Conservation (phyloP, 2,329 filamentous ascomycete species). For the Epichloe gansuensis region DNA sequence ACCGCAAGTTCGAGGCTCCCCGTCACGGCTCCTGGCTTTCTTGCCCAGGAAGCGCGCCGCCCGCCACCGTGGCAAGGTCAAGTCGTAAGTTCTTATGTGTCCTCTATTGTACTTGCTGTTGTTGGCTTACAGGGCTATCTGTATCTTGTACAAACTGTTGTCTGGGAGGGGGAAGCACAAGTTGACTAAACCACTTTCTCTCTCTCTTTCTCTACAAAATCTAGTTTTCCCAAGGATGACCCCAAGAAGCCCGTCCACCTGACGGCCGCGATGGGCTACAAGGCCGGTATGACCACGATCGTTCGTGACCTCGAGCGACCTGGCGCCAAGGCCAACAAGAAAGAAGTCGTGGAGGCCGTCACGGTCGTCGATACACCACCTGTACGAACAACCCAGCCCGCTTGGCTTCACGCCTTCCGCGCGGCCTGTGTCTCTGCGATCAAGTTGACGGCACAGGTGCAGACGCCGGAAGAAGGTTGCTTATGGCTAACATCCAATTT, state of each 20-base stretch:
- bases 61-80: conserved; percentile 93
- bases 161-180: background rate
- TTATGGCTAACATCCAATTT: conserved; percentile 57
- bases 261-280: conserved; percentile 97
- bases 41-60: conserved; percentile 84
- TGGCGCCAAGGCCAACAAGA: conserved; percentile 99
- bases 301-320: conserved; percentile 98
- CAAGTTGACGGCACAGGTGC: too few relatives aligned
- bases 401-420: conserved; percentile 45
- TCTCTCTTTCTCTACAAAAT: background rate
- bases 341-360: conserved; percentile 86
- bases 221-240: conserved; percentile 99
- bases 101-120: background rate
- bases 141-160: background rate
- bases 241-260: conserved; percentile 99
- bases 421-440: background rate
- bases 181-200: background rate
- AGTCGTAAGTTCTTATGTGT: conserved; percentile 58
- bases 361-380: conserved; percentile 86
- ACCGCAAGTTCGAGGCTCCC: conserved; percentile 65
- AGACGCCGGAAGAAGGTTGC: conserved; percentile 25
- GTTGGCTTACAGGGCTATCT: background rate
- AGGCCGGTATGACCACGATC: conserved; percentile 99
- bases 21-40: conserved; percentile 90
- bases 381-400: conserved; percentile 80